These are phyloP conservation scores for Ogataea trehaloabstinens DNA, from an alignment of 805 yeast genomes.

Conservation along the genomic window DNA sequence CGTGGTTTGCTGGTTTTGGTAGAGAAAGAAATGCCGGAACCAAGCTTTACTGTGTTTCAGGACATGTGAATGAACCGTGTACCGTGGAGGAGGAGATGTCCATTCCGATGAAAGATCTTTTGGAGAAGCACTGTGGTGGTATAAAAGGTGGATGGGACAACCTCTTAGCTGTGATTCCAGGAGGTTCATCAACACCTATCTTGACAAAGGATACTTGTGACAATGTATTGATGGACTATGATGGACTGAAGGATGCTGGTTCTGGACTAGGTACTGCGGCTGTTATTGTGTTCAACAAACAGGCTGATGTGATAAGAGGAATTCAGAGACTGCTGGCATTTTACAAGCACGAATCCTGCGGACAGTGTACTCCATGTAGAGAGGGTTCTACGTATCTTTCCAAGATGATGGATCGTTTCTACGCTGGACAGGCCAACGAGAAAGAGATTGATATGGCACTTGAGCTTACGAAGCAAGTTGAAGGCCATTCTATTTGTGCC, in stretches of 20 bases:
- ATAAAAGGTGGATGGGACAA: conserved; percentile 93
- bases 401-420: conserved; percentile 82
- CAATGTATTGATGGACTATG: conserved; percentile 80
- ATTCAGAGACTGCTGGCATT: conserved; percentile 82
- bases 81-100: conserved; percentile 95
- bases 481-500: conserved; percentile 91
- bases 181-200: conserved; percentile 86
- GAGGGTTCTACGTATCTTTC: conserved; percentile 88
- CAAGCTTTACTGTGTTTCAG: conserved; percentile 82
- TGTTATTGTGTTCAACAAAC: conserved; percentile 86
- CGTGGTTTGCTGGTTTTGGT: conserved; percentile 82
- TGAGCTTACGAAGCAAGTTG: conserved; percentile 83
- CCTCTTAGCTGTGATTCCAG: conserved; percentile 82
- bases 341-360: conserved; percentile 91
- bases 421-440: conserved; percentile 73
- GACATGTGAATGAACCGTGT: conserved; percentile 90
- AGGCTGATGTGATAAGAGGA: conserved; percentile 80
- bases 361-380: conserved; percentile 93
- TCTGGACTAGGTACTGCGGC: conserved; percentile 93
- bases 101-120: conserved; percentile 74
- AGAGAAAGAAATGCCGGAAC: conserved; percentile 84
- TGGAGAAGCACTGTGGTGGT: conserved; percentile 90
- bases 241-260: conserved; percentile 79
- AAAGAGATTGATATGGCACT: conserved; percentile 81
- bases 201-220: conserved; percentile 67